These are phyloP conservation scores for Wickerhamomyces xylosicus DNA, from an alignment of 805 yeast species.

Conservation along the genomic window DNA sequence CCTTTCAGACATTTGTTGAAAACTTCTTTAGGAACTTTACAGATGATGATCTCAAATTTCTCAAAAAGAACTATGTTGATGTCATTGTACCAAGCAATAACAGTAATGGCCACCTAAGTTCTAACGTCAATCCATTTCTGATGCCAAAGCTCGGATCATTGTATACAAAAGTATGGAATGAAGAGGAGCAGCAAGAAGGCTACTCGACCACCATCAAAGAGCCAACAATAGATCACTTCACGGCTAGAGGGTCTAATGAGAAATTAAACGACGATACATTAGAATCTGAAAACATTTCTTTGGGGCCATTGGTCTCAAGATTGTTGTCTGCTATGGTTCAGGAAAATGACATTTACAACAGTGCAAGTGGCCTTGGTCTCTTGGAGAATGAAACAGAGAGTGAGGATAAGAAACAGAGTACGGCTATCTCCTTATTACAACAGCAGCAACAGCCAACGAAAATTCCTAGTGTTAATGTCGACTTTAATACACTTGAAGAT, in stretches of 20 bases:
- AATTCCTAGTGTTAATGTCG: slow-evolving; percentile 36
- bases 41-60: slow-evolving; percentile 74
- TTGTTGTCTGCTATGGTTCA: slow-evolving; percentile 70
- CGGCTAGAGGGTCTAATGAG: slow-evolving; percentile 52
- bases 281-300: slow-evolving; percentile 66
- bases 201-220: slow-evolving; percentile 40
- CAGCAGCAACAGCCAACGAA: slow-evolving; percentile 37
- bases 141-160: slow-evolving; percentile 81
- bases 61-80: slow-evolving; percentile 50
- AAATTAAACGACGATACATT: slow-evolving; percentile 48
- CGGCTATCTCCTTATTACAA: slow-evolving; percentile 19
- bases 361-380: slow-evolving; percentile 17
- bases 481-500: slow-evolving; percentile 78
- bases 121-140: slow-evolving; percentile 60
- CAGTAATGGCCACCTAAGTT: slow-evolving; percentile 37
- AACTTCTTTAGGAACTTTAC: slow-evolving; percentile 67
- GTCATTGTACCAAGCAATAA: slow-evolving; percentile 23
- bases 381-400: slow-evolving; percentile 19
- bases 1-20: slow-evolving; percentile 79
- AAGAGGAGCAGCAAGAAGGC: slow-evolving; percentile 53
- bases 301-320: slow-evolving; percentile 88
- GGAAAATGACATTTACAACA: slow-evolving; percentile 17
- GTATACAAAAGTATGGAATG: slow-evolving; percentile 79
- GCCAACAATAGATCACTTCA: slow-evolving; percentile 27
- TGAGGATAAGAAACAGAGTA: slow-evolving; percentile 13